phyloP scores from a whole-genome alignment of 1,284 basidiomycete species.

The Quambalaria eucalypti region DNA sequence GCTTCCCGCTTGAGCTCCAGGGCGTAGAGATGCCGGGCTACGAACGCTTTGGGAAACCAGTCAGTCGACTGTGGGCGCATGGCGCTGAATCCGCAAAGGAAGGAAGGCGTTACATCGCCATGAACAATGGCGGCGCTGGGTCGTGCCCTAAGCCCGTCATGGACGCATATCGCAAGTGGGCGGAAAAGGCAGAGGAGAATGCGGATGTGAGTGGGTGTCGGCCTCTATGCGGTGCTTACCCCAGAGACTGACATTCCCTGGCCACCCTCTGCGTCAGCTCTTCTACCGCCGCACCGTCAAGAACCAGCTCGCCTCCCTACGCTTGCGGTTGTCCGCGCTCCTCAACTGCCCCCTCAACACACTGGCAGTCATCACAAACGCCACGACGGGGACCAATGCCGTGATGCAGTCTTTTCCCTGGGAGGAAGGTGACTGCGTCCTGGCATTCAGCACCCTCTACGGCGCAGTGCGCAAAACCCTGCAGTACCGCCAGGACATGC shows the following conservation, averaged over 20 bases:
- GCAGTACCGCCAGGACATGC: constrained; percentile 39
- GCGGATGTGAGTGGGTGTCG: constrained; percentile 2
- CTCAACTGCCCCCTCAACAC: constrained; percentile 2
- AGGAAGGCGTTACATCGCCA: background rate
- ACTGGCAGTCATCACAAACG: constrained; percentile 41
- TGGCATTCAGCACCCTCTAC: constrained; percentile 34
- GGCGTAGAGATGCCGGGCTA: background rate
- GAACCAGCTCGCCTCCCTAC: background rate
- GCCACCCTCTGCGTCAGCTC: background rate
- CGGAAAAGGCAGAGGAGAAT: constrained; percentile 4
- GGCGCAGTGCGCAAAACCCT: constrained; percentile 35
- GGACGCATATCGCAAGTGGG: constrained; percentile 1
- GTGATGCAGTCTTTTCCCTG: constrained; percentile 33
- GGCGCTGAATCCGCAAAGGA: background rate
- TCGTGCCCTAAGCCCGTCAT: constrained; percentile 6
- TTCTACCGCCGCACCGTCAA: background rate
- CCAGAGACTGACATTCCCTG: background rate
- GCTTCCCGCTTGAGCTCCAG: background rate
- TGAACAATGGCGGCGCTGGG: constrained; percentile 6
- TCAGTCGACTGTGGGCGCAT: background rate
- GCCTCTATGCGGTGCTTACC: background rate
- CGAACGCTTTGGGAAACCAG: background rate
- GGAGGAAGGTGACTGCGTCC: constrained; percentile 34
- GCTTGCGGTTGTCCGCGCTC: background rate
- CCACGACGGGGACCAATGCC: constrained; percentile 42